Conservation (phyloP, 2,329 filamentous ascomycete species). For the Fusarium sororula region DNA sequence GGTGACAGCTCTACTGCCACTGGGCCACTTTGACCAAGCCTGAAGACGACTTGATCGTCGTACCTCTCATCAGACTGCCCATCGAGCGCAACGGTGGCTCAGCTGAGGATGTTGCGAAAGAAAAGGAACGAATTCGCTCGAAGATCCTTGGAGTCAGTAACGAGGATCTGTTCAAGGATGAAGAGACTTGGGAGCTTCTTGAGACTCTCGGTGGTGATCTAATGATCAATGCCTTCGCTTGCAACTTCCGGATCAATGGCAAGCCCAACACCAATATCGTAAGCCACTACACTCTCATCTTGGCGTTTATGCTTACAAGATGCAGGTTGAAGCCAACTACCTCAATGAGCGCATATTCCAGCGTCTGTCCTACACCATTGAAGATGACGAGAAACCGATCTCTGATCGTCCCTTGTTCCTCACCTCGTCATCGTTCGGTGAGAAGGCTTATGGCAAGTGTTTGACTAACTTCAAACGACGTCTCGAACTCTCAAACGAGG, state of each 20-base stretch:
- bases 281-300: not conserved
- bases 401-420: not conserved
- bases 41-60: not conserved
- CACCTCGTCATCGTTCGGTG: not conserved
- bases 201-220: not conserved
- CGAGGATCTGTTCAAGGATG: not conserved
- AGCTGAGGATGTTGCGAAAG: not conserved
- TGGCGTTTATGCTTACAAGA: rapidly evolving
- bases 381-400: not conserved
- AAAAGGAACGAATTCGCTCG: not conserved
- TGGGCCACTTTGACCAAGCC: not conserved
- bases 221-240: not conserved
- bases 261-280: not conserved
- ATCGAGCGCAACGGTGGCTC: not conserved
- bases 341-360: not conserved
- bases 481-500: not conserved
- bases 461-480: not conserved
- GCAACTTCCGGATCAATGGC: not conserved
- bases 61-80: not conserved
- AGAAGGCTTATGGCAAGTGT: not conserved
- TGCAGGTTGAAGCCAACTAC: not conserved
- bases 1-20: not conserved
- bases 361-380: not conserved
- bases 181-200: not conserved
- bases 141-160: not conserved